A percentile compares a stretch with the other conserved stretches of the same genome.
Conservation (phyloP, 306 rosid species). For the Adenanthera pavonina region DNA sequence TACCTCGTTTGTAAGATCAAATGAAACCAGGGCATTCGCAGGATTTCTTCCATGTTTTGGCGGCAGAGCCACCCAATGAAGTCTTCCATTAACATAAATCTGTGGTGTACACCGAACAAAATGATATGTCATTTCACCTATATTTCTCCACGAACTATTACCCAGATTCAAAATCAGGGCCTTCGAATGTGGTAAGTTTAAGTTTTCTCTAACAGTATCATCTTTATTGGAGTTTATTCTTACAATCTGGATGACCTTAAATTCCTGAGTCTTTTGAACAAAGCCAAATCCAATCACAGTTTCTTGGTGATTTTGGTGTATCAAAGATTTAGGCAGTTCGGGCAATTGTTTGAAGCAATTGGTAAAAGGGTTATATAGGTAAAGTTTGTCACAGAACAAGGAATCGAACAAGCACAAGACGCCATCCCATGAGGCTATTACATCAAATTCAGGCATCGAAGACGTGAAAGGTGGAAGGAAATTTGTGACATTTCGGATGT, state of each 20-base stretch:
- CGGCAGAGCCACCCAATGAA: conserved; percentile 53
- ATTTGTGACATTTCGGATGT: conserved; percentile 22
- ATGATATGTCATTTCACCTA: conserved; percentile 37
- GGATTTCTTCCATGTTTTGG: conserved; percentile 28
- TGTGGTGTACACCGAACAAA: conserved; percentile 45
- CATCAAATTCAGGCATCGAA: conserved; percentile 49
- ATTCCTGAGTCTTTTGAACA: conserved; percentile 39
- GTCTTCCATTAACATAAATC: conserved; percentile 50
- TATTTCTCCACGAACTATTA: conserved; percentile 51
- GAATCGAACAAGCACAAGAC: conserved; percentile 50
- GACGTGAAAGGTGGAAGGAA: conserved; percentile 40
- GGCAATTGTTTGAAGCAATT: conserved; percentile 45
- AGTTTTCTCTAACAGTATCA: neutral
- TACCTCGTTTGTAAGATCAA: conserved; percentile 49
- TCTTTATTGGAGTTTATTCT: neutral
- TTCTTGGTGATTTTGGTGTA: conserved; percentile 31
- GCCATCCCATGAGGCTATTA: conserved; percentile 49
- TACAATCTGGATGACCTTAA: conserved; percentile 47
- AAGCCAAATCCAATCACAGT: conserved; percentile 54
- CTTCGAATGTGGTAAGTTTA: conserved; percentile 27
- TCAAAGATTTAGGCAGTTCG: conserved; percentile 43
- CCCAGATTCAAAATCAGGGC: conserved; percentile 47
- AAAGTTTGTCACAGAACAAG: conserved; percentile 38
- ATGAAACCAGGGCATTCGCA: conserved; percentile 43
- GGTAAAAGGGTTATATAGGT: conserved; percentile 48